Evolutionary conservation across 2,329 filamentous ascomycete species (phyloP), one percentile per base, ranked within the genome.

Genomic region (Colletotrichum orchidophilum): DNA sequence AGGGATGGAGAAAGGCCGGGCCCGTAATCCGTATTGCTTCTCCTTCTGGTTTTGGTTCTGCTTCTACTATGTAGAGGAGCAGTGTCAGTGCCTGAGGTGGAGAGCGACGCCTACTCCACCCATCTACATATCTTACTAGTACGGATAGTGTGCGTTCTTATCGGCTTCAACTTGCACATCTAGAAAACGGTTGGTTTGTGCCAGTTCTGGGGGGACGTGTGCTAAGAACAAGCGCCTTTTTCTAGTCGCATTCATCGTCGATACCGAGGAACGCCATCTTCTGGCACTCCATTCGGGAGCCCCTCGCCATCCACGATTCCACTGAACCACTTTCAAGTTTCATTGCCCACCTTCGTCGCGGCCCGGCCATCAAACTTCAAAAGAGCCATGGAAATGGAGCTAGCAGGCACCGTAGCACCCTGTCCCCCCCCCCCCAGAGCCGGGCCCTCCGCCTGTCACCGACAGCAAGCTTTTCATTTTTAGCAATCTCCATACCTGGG

Each of bases 401-500:
- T 46, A 21, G 15, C 39, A 31, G 35, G n/a, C 46, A 21, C 33
- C 33, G 21, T 24, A 18, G 49, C 24, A 52, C 21, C 49, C 24
- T 52, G 49, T 52, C n/a, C 39, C 26, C 11, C 24, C 26, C 49
- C 49, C 49, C 26, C 49, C 49, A n/a, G 49, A 52, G 49, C 24
- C 21, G 49, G 49, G 24, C 4, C 49, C 29, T 49, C 62, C 52
- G 57, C 62, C 52, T 65, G 35, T 59, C 63, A 59, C 27, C 27
- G 35, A 26, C n/a, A 21, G 26, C 39, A 63, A 63, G 60, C 60
- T 53, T 52, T 52, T 52, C 49, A 52, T 11, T 24, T 26, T 15
- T 12, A 29, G 46, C 60, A 63, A 63, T 63, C 46, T 63, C 60
- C 21, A 53, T 46, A 53, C 21, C 49, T 52, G 49, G 24, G 49